Percentiles rank a stretch among this genome's conserved stretches.
Evolutionary conservation across 805 yeast species (phyloP).

Genomic region (Saturnispora serradocipensis): DNA sequence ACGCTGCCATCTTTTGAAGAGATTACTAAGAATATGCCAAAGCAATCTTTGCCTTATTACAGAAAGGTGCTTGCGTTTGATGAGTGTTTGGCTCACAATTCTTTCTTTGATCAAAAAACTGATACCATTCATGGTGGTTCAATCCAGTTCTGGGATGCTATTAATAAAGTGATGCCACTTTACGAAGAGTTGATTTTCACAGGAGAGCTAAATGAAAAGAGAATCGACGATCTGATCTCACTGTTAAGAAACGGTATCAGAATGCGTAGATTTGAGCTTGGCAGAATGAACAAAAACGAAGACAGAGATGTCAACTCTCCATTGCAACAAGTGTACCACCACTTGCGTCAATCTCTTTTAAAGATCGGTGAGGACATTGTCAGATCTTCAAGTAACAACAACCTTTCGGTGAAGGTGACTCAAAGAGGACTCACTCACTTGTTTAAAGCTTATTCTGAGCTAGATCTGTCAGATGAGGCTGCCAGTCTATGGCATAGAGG

Average conservation of each 20-base stretch:
- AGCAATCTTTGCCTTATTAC: constrained; percentile 38
- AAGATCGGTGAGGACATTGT: constrained; percentile 38
- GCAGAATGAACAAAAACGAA: constrained; percentile 45
- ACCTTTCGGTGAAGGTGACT: constrained; percentile 31
- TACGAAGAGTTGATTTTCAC: constrained; percentile 38
- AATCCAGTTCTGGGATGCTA: constrained; percentile 41
- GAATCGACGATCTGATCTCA: constrained; percentile 40
- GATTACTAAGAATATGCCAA: constrained; percentile 16
- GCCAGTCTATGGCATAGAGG: constrained; percentile 59
- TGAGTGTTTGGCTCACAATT: constrained; percentile 33
- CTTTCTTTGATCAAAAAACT: constrained; percentile 25
- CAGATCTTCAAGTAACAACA: constrained; percentile 15
- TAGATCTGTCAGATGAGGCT: constrained; percentile 51
- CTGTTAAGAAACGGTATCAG: constrained; percentile 47
- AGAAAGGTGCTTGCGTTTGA: constrained; percentile 44
- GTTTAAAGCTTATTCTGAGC: constrained; percentile 49
- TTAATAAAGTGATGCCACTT: constrained; percentile 39
- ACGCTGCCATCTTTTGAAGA: constrained; percentile 6
- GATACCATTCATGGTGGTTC: constrained; percentile 30
- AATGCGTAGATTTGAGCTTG: constrained; percentile 43
- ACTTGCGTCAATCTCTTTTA: constrained; percentile 29
- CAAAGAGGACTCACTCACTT: constrained; percentile 48
- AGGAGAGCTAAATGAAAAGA: constrained; percentile 36
- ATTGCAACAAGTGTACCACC: constrained; percentile 31
- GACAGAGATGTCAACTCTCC: constrained; percentile 47